Evolutionary conservation across 768 basidiomycete genomes (phyloP), one percentile per base, ranked within the genome.

Genomic region (Paxillus involutus): DNA sequence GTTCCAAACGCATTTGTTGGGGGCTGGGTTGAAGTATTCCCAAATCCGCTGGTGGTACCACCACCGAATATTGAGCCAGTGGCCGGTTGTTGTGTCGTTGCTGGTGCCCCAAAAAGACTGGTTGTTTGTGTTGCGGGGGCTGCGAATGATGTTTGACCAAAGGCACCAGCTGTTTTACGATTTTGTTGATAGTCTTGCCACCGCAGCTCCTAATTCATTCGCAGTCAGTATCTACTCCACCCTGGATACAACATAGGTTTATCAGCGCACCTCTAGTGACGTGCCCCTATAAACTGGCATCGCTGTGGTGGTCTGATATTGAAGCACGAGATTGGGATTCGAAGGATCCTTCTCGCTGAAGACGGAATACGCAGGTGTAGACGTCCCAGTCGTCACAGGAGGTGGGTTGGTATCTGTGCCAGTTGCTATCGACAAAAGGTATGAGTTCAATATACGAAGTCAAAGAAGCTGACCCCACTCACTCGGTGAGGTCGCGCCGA

Each of bases 261-360:
- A 3, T 49, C 29, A 50, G 45, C 75, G 46, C 59, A 84, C 90
- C 78, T 87, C 92, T 57, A 90, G 81, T 19, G 91, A 94, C 56
- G 80, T 85, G 40, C 88, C 86, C 54, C 79, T 72, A 65, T 94
- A 96, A 16, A 80, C 79, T 14, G 88, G 88, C 79, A 88, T 91
- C 58, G 86, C 86, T 16, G 86, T 81, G 50, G 93, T 92, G 36
- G 85, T 81, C 70, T 95, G 92, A 69, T 88, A 96, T 56, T 89
- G 86, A 40, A 88, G 75, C 5, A 75, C 81, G 12, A 71, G 53
- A 47, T 48, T 74, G 16, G 74, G 59, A 53, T 72, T 78, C 9
- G 72, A 65, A 14, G 73, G 61, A 59, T 94, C 92, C 61, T 91
- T 91, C 64, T 94, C 92, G 35, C 49, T 66, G 56, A 76, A 83